Conservation (phyloP, 768 basidiomycete species). For the Strobilomyces echinocephalus region DNA sequence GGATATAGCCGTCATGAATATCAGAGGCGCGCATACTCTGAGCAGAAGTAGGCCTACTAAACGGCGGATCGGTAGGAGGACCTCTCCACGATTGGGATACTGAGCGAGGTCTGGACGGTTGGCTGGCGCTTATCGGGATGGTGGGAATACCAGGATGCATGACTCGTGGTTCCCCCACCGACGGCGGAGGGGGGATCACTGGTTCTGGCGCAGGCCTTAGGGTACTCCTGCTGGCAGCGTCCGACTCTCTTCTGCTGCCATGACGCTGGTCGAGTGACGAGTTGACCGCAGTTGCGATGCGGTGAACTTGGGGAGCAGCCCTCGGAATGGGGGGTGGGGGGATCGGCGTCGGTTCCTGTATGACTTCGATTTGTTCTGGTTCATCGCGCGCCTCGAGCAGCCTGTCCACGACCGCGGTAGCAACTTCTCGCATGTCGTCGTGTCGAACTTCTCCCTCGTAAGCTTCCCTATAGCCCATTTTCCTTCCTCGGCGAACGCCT, state of each 20-base stretch:
- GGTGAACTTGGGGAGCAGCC: conserved; percentile 24
- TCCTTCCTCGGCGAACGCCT: conserved; percentile 38
- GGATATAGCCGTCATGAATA: conserved; percentile 45
- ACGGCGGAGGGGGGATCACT: conserved; percentile 3
- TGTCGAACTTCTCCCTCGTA: conserved; percentile 17
- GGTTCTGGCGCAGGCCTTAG: conserved; percentile 12
- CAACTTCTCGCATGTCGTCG: conserved; percentile 17
- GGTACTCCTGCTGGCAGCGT: conserved; percentile 10
- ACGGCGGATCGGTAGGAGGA: conserved; percentile 8
- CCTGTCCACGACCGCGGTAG: conserved; percentile 19
- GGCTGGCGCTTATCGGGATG: conserved; percentile 11
- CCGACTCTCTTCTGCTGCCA: conserved; percentile 15
- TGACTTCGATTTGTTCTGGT: conserved; percentile 22
- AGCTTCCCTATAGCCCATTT: conserved; percentile 27
- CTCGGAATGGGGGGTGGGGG: conserved; percentile 13
- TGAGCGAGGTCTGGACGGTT: conserved; percentile 14
- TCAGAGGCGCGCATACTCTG: conserved; percentile 17
- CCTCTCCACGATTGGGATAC: conserved; percentile 17
- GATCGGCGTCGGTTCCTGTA: conserved; percentile 10
- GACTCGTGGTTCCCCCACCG: conserved; percentile 13
- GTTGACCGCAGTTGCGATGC: conserved; percentile 15
- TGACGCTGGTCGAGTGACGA: conserved; percentile 18
- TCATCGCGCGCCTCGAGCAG: conserved; percentile 21
- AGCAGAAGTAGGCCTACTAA: conserved; percentile 14
- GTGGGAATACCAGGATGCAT: conserved; percentile 7